These are phyloP conservation scores for Alloteropsis semialata DNA, from an alignment of 176 grass and related monocot species.

Conservation along the genomic window DNA sequence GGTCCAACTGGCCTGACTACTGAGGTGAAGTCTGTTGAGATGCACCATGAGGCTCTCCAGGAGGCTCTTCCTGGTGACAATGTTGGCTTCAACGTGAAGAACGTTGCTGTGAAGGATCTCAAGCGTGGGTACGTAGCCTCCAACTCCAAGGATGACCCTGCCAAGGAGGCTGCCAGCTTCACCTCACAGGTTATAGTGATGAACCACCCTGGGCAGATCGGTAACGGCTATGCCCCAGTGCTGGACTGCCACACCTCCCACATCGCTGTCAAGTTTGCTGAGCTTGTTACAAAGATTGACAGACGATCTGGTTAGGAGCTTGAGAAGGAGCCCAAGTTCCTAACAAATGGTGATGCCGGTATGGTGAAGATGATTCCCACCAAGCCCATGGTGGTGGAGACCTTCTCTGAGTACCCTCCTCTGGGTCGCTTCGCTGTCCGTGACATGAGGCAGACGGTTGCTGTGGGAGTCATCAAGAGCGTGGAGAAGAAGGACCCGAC, in stretches of 20 bases:
- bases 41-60: constrained; percentile 83
- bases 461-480: constrained; percentile 76
- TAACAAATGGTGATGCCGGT: constrained; percentile 89
- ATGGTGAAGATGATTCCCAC: constrained; percentile 94
- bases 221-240: constrained; percentile 82
- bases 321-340: constrained; percentile 83
- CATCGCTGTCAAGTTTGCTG: constrained; percentile 88
- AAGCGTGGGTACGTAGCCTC: constrained; percentile 83
- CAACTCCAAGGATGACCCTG: constrained; percentile 92
- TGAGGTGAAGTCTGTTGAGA: constrained; percentile 90
- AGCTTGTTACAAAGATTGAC: constrained; percentile 79
- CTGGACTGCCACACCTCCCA: constrained; percentile 90
- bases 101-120: constrained; percentile 85
- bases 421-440: constrained; percentile 85
- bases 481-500: constrained; percentile 77
- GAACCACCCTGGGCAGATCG: constrained; percentile 93
- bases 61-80: constrained; percentile 83
- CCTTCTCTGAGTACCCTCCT: constrained; percentile 61
- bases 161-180: constrained; percentile 83
- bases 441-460: constrained; percentile 80
- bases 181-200: constrained; percentile 94
- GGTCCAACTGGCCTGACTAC: constrained; percentile 72
- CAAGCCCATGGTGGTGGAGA: constrained; percentile 96
- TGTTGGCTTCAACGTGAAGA: constrained; percentile 84
- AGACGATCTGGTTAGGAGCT: constrained; percentile 87